These are phyloP conservation scores for Macrocybe sp. DNA, from an alignment of 1,284 basidiomycete species.

Conservation along the genomic window DNA sequence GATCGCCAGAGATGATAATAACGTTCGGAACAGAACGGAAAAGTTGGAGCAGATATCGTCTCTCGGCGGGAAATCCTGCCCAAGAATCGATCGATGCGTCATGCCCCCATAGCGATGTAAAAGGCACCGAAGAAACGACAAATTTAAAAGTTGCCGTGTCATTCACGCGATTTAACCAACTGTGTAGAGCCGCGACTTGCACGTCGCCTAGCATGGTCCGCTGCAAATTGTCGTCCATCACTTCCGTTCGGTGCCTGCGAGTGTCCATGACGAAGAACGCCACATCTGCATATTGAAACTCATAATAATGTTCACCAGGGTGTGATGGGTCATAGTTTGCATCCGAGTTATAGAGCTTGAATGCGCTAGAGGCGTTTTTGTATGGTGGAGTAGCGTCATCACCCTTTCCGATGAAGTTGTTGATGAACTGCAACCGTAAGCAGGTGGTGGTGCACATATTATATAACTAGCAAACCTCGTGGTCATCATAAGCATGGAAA, in stretches of 20 bases:
- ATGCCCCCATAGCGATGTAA: slow-evolving; percentile 72
- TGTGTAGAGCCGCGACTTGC: slow-evolving; percentile 60
- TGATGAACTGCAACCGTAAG: slow-evolving; percentile 39
- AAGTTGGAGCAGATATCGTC: slow-evolving; percentile 48
- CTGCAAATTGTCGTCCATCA: slow-evolving; percentile 34
- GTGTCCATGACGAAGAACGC: slow-evolving; percentile 84
- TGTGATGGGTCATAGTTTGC: slow-evolving; percentile 55
- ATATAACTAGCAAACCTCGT: slow-evolving; percentile 42
- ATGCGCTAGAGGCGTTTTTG: slow-evolving; percentile 58
- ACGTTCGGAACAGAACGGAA: slow-evolving; percentile 73
- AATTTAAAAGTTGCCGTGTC: slow-evolving; percentile 79
- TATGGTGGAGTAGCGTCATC: slow-evolving; percentile 54
- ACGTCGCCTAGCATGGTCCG: slow-evolving; percentile 71
- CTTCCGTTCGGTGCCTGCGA: slow-evolving; percentile 55
- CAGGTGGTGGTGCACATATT: too few species aligned
- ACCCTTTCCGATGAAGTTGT: slow-evolving; percentile 58
- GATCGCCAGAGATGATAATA: slow-evolving; percentile 63
- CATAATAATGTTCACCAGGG: slow-evolving; percentile 54
- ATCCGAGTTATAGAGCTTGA: slow-evolving; percentile 60
- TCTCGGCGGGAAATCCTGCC: slow-evolving; percentile 67
- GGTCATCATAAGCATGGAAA: slow-evolving; percentile 56
- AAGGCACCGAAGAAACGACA: slow-evolving; percentile 72
- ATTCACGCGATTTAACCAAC: slow-evolving; percentile 70
- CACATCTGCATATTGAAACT: slow-evolving; percentile 62
- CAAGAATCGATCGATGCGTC: slow-evolving; percentile 69